Evolutionary conservation across 441 rosid genomes (phyloP), one percentile per base, ranked within the genome.

Genomic region (Melastoma candidum): DNA sequence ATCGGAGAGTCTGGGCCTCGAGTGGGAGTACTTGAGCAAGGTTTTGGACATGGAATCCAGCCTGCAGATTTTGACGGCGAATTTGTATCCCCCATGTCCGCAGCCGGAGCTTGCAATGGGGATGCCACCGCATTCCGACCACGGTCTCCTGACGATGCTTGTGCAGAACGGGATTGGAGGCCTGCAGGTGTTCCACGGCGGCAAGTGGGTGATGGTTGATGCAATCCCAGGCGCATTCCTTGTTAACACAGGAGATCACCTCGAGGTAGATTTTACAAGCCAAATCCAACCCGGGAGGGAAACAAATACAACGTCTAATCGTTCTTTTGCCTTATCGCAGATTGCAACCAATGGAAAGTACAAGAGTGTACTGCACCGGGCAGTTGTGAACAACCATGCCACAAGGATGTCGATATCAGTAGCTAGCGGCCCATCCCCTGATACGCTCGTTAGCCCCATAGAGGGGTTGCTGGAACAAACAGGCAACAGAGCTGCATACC

Each of bases 341-440:
- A 75, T 77, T 50, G 46, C 74, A 67, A 71, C 74, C 36, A 77
- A 80, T 53, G 83, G 79, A 6, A 77, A 74, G 79, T 77, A 77
- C 68, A 73, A 53, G 63, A 75, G 81, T 56, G 59, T 68, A 0
- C 10, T 77, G 2, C 86, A 77, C 43, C 67, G 81, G 56, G 86
- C 79, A 4, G 48, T 64, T 7, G 78, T 78, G 51, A 78, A 81
- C 74, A 63, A 53, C 5, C 63, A 44, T 14, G 62, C 29, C 2
- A 48, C 60, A 1, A 71, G 80, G 66, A 63, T 78, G 48, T 72
- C 84, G 24, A 41, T 78, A n/a, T 80, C 71, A 1, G 3, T 60
- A 43, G 48, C 39, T 11, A 55, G 56, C 3, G 87, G 84, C 50
- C 78, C 87, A 1, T 70, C 87, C 14, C 53, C 59, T 3, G 78